phyloP scores from a whole-genome alignment of 108 stramenopile genomes.

The Schizochytrium sp. region DNA sequence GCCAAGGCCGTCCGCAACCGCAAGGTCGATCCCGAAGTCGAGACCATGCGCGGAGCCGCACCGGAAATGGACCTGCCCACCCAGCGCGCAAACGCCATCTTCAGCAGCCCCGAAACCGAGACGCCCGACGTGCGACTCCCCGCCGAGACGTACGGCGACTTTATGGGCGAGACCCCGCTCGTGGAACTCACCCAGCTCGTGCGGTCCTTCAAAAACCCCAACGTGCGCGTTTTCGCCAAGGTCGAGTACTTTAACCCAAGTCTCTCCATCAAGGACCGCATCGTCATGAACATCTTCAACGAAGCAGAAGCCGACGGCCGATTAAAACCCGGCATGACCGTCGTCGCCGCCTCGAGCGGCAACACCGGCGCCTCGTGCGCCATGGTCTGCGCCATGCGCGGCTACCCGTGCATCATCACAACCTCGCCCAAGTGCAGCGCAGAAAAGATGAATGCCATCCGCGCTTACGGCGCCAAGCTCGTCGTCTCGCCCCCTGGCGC shows the following conservation, averaged over 20 bases:
- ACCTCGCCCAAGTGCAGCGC: constrained; percentile 24
- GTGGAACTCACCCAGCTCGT: constrained; percentile 4
- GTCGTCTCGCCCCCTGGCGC: not conserved
- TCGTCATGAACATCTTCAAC: constrained; percentile 41
- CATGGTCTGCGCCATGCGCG: constrained; percentile 40
- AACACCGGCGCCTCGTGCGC: constrained; percentile 53
- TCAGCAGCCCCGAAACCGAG: not conserved
- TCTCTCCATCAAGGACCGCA: constrained; percentile 50
- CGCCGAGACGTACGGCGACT: not conserved
- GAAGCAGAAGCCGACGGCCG: constrained; percentile 32
- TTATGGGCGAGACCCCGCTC: constrained; percentile 25
- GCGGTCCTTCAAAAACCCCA: not conserved
- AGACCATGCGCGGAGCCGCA: not conserved
- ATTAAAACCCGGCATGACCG: constrained; percentile 36
- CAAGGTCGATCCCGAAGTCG: not conserved
- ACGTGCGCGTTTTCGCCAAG: constrained; percentile 2
- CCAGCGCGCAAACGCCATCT: not conserved
- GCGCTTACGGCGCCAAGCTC: constrained; percentile 23
- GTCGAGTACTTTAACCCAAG: constrained; percentile 48
- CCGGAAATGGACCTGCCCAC: not conserved
- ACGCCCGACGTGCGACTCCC: not conserved
- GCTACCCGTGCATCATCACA: constrained; percentile 45
- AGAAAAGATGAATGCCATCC: constrained; percentile 20
- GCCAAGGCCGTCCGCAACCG: not conserved
- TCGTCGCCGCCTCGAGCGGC: constrained; percentile 51